Evolutionary conservation across 2,329 filamentous ascomycete species (phyloP).

Genomic region (Apiospora pterosperma): DNA sequence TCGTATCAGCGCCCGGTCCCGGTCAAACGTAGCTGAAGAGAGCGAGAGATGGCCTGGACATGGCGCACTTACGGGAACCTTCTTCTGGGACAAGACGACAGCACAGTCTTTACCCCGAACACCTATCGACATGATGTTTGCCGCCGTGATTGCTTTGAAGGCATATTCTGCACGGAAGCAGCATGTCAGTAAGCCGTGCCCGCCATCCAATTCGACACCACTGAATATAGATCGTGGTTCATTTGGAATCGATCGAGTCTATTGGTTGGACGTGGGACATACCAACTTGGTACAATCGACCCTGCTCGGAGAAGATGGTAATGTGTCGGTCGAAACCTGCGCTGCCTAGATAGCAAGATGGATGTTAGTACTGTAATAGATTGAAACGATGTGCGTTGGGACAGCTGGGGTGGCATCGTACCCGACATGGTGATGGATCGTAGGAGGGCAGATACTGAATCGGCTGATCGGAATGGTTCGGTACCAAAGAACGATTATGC

Average conservation of each 20-base stretch:
- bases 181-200: conserved; percentile 17
- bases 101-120: conserved; percentile 96
- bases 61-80: conserved; percentile 77
- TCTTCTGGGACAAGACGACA: conserved; percentile 97
- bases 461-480: conserved; percentile 37
- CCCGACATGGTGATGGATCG: conserved; percentile 7
- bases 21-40: conserved; percentile 29
- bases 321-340: conserved; percentile 98
- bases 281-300: conserved; percentile 99
- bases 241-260: not conserved
- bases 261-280: conserved; percentile 38
- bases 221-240: not conserved
- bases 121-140: conserved; percentile 97
- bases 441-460: conserved; percentile 15
- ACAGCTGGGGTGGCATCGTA: conserved; percentile 2
- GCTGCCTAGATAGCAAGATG: conserved; percentile 53
- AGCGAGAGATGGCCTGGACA: conserved; percentile 1
- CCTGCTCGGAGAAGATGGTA: conserved; percentile 99
- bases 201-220: not conserved
- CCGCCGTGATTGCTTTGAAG: conserved; percentile 99
- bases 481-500: conserved; percentile 40
- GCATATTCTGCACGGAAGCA: conserved; percentile 76
- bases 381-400: conserved; percentile 10
- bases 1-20: not conserved
- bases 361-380: conserved; percentile 22